Base-by-base conservation (phyloP, 2,329 filamentous ascomycete genomes). In the Trichocomaceae sp. region DNA sequence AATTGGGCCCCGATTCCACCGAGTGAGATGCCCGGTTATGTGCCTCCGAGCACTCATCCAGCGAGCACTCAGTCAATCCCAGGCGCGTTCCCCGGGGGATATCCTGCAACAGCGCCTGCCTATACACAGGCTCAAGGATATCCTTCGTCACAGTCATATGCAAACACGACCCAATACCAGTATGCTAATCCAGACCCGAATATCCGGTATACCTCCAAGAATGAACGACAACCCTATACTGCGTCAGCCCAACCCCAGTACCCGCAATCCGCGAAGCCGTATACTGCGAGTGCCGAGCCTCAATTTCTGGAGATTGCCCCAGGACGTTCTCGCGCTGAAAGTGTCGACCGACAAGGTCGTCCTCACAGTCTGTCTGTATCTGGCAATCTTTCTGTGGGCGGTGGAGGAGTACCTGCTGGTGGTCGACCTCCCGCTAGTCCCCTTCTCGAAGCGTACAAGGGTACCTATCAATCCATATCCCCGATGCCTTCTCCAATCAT, bases 381-480 rank as follows among this genome's bases (percentile, higher is more conserved):
- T 35, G 70, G 67, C 52, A 73, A 69, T 45, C 67, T 74, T 1
- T 64, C 69, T 1, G 70, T 72, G 35, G 66, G 64, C 10, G 67
- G 66, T 7, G 66, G 66, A 65, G 8, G 63, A 22, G 66, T 68
- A 45, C 63, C 64, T 6, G 37, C 54, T 2, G 71, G 66, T 33
- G 68, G 78, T 45, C 81, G 58, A 8, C 58, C 89, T 1, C 89
- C 90, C 0, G 83, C 83, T 1, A 96, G 90, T 59, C 93, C 92
- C 0, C 77, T 97, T 49, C 82, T 96, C 1, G 92, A 97, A 72
- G 86, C 93, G 0, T 97, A 97, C 72, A 87, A 86, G 59, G 92
- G 92, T 39, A 96, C 91, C 0, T 97, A 95, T 64, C 92, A 97
- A 71, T 89, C 88, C 56, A 88, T 95, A 63, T 96, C 91, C 0